Evolutionary conservation across 352 stramenopile species (phyloP).

Genomic region (Lagenidium giganteum): DNA sequence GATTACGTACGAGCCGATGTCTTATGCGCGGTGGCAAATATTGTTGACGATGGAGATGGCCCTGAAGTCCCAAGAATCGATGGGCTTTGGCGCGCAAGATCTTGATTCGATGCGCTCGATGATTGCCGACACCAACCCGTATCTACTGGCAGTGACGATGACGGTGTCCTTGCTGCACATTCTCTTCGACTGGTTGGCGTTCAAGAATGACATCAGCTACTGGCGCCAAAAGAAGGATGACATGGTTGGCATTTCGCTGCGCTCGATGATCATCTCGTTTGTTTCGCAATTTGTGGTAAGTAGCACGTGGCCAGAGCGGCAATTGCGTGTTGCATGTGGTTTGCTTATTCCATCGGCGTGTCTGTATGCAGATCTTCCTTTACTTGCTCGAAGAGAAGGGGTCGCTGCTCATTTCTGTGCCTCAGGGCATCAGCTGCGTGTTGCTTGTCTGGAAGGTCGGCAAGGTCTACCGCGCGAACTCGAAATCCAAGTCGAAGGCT

Average conservation of each 20-base stretch:
- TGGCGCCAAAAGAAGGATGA: conserved; percentile 91
- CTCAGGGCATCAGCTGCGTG: conserved; percentile 52
- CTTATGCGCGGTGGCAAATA: conserved; percentile 76
- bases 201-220: conserved; percentile 97
- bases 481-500: conserved; percentile 14
- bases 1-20: conserved; percentile 71
- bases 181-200: conserved; percentile 97
- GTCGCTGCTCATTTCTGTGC: conserved; percentile 89
- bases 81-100: conserved; percentile 54
- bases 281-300: conserved; percentile 87
- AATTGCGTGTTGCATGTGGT: background rate
- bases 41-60: conserved; percentile 65
- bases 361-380: conserved; percentile 69
- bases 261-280: conserved; percentile 91
- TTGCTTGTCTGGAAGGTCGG: conserved; percentile 89
- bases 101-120: conserved; percentile 91
- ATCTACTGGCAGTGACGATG: conserved; percentile 93
- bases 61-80: conserved; percentile 49
- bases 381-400: conserved; percentile 95
- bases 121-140: conserved; percentile 93
- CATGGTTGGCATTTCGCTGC: conserved; percentile 92
- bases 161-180: conserved; percentile 95
- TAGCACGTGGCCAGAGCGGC: background rate
- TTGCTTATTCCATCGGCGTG: background rate
- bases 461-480: conserved; percentile 46